Evolutionary conservation across 129 eudicot genomes (phyloP).

Genomic region (Chrysanthemum lavandulifolium): DNA sequence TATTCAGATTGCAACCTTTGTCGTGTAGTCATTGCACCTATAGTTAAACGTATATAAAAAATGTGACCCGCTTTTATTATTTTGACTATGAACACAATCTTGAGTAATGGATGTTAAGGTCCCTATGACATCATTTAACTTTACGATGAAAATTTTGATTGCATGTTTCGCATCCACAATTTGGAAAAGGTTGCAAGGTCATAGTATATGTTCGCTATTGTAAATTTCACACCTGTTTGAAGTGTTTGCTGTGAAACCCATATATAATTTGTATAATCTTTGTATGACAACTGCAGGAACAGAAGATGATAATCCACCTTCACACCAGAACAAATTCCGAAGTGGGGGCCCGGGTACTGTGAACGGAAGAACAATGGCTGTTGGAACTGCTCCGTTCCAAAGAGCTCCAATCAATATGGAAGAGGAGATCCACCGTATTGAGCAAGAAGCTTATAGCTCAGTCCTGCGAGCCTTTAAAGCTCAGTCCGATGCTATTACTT

Average conservation of each 20-base stretch:
- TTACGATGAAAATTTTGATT: no score
- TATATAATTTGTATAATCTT: conserved; percentile 1
- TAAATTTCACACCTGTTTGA: no score
- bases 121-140: no score
- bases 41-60: neutral
- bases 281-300: conserved; percentile 43
- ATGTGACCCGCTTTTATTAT: neutral
- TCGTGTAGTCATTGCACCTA: neutral
- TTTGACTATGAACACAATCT: neutral
- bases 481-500: conserved; percentile 87
- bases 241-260: no score
- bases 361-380: conserved; percentile 57
- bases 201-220: no score
- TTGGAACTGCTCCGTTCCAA: conserved; percentile 39
- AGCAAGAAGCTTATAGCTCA: conserved; percentile 91
- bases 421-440: conserved; percentile 67
- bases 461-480: conserved; percentile 94
- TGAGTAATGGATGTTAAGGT: neutral
- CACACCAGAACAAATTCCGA: conserved; percentile 56
- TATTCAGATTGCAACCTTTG: neutral
- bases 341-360: conserved; percentile 47
- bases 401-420: conserved; percentile 66
- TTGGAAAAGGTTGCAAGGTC: no score
- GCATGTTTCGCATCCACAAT: no score
- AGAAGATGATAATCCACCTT: conserved; percentile 65